Evolutionary conservation across 2,329 filamentous ascomycete genomes (phyloP), one percentile per base, ranked within the genome.

Genomic region (Mycosphaerella sp.): DNA sequence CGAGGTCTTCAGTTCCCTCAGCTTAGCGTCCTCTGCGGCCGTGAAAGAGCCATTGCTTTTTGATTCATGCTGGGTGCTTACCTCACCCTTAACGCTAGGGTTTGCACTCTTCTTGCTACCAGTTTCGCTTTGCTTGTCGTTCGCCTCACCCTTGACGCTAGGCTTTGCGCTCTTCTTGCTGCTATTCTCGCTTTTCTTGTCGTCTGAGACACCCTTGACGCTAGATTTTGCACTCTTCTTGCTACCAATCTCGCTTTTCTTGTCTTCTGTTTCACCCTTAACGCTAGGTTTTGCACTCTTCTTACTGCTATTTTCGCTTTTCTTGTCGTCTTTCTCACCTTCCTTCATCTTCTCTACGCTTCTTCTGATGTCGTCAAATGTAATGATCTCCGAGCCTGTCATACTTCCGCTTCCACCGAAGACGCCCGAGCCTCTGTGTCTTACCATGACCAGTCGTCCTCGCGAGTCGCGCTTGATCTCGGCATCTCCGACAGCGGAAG

Each of bases 21-120:
- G 53, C 56, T 67, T 70, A 2, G 67, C 65, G 45, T 78, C 74
- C 48, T 77, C 67, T 39, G 72, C 70, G 0, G 64, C 45, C 0
- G 70, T 73, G 26, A 59, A 65, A 9, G 38, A 48, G 29, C 34
- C 34, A 38, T n/a, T 38, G 8, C 6, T 26, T 8, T 47, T 48
- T 23, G 48, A 23, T n/a, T 54, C 51, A 14, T 44, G 47, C 6
- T 36, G 38, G 44, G 23, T 55, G 52, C 14, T 60, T 55, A 26
- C 46, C 43, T 21, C 48, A 29, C 44, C 9, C 11, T 44, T 6
- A 29, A 6, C 26, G 26, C 26, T 29, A 29, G 26, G 26, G 26
- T 29, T 29, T 17, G 14, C 21, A 21, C 40, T 43, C 21, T 43
- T 21, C 34, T 38, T 44, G 42, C 44, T 34, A 14, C 34, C 41